Base-by-base conservation (phyloP, 345 rosid genomes). In the Psidium friedrichsthalianum region DNA sequence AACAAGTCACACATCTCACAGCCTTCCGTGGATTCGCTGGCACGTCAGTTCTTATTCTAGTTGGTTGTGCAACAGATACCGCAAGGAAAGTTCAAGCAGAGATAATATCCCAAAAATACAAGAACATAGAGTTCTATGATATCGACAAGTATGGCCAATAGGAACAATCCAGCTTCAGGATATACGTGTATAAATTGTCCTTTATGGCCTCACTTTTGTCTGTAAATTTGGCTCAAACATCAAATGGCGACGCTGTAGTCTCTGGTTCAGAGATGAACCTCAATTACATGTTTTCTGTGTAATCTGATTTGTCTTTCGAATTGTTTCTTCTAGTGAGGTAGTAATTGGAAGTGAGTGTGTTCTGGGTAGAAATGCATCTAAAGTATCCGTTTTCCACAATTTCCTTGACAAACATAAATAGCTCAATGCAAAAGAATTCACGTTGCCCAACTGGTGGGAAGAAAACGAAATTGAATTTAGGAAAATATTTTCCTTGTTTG, bases 11-110 rank as follows among this genome's bases (percentile, higher is more conserved):
- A 16, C 98, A 96, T 92, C 91, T 96, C 93, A 97, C 98, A 36
- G 99, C 98, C 85, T 97, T 97, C 88, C 92, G 98, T 76, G 99
- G 99, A 89, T 97, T 97, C 49, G 99, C 99, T 8, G 99, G 98
- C 52, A 97, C 99, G 55, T 97, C 99, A 21, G 96, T 97, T 84
- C 98, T 97, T 74, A 97, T 97, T 88, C 98, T 97, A 69, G 99
- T 97, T 8, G 99, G 99, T n/a, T 96, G 99, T 89, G 99, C 99
- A 0, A 95, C 98, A 0, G 98, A 96, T 85, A 95, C 98, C 20
- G 99, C 99, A 76, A 93, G 99, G 91, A 97, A 97, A 91, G 98
- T 97, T 83, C 94, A 95, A 89, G 99, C 98, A 9, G 98, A 97
- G 92, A 93, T 97, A 40, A 97, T 95, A 84, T 95, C 99, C 57